phyloP scores from a whole-genome alignment of 768 basidiomycete genomes.

The Zangia roseola region DNA sequence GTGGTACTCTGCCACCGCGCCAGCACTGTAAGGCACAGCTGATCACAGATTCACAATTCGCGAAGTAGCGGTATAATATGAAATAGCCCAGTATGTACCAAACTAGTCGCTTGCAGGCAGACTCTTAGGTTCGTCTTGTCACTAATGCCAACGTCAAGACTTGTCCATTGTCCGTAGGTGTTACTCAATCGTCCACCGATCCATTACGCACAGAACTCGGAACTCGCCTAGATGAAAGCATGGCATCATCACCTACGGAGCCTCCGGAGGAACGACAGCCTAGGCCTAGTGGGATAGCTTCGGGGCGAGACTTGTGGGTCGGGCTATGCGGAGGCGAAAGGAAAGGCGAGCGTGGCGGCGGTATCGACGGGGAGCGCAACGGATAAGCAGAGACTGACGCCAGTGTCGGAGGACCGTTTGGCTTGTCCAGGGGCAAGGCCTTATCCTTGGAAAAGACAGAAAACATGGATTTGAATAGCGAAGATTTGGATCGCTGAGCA shows the following conservation, averaged over 20 bases:
- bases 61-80: not conserved
- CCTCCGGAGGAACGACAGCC: not conserved
- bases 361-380: constrained; percentile 31
- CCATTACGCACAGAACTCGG: constrained; percentile 5
- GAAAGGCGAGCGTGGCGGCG: constrained; percentile 17
- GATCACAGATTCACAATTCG: too few relatives aligned
- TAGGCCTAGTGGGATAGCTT: constrained; percentile 20
- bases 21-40: too few relatives aligned
- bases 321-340: constrained; percentile 23
- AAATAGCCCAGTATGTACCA: constrained; percentile 1
- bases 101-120: too few relatives aligned
- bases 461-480: constrained; percentile 68
- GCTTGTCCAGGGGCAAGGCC: constrained; percentile 42
- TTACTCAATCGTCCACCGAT: constrained; percentile 14
- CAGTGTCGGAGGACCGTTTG: constrained; percentile 65
- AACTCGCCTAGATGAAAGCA: constrained; percentile 17
- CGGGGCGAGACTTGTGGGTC: constrained; percentile 29
- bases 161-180: not conserved
- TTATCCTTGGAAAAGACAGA: constrained; percentile 43
- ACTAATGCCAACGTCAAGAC: not conserved
- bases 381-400: constrained; percentile 14
- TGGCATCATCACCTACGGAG: constrained; percentile 20
- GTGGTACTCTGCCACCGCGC: too few relatives aligned
- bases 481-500: constrained; percentile 47
- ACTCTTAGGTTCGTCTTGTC: too few relatives aligned